Evolutionary conservation across 495 filamentous ascomycete genomes (phyloP), one percentile per base, ranked within the genome.

Genomic region (Aspergillus haitiensis): DNA sequence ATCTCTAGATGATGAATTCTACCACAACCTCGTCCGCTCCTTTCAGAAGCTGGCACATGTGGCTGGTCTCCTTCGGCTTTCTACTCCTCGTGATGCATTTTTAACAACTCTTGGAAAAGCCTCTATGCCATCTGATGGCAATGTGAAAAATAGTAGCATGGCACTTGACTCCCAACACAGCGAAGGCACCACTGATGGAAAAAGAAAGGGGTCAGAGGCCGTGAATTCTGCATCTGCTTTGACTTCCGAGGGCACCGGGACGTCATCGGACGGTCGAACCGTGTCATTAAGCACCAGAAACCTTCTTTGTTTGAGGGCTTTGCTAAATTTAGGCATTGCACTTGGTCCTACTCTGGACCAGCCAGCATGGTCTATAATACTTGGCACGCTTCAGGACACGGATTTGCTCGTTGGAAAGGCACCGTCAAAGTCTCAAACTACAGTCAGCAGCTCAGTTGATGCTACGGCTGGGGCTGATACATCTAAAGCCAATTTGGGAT

Each of bases 31-130:
- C 2, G 92, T 98, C n/a, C 83, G 93, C 50, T 89, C 92, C 0
- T 93, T 98, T 64, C 94, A 98, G 67, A 96, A 96, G 64, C 88
- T 98, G 67, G 88, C 95, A 1, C 94, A 98, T 69, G 94, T 97
- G 7, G 91, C 94, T 18, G 94, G 94, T 12, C 78, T 98, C 55
- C 77, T 98, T 16, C 83, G 90, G 52, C 82, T 97, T 16, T 77
- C 81, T 27, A 97, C 94, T 2, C 91, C 94, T 10, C 79, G 95
- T 55, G 94, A 98, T 80, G 93, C 94, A 5, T 96, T 98, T 63
- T 75, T 98, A 27, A 98, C 94, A 6, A 96, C 92, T 0, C 79
- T 98, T 4, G 91, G 90, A 6, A 98, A 98, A 70, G 86, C 93
- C 35, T 90, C 94, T 34, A 89, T 97, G 8, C 94, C 94, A 8